Evolutionary conservation across 352 stramenopile genomes (phyloP).

Genomic region (Elongisporangium anandrum): DNA sequence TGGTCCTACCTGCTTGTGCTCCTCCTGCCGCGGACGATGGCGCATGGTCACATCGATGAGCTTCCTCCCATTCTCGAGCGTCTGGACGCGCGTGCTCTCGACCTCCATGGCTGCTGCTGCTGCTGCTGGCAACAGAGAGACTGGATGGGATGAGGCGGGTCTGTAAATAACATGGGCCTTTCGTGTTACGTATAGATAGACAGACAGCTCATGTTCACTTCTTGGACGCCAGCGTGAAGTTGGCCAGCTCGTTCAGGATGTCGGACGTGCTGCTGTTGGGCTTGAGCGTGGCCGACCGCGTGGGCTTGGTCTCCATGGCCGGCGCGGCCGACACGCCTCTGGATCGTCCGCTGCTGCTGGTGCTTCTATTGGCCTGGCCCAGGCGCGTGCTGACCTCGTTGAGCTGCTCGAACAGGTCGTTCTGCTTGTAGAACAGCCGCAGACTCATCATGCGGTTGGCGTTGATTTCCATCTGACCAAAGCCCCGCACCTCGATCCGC

Average conservation of each 20-base stretch:
- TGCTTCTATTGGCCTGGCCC: slow-evolving; percentile 5
- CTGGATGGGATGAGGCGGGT: background rate
- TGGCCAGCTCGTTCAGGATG: slow-evolving; percentile 40
- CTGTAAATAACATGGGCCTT: background rate
- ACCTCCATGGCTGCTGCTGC: slow-evolving; percentile 34
- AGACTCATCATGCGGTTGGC: slow-evolving; percentile 40
- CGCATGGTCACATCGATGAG: slow-evolving; percentile 54
- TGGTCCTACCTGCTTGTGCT: slow-evolving; percentile 11
- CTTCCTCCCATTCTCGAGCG: slow-evolving; percentile 38
- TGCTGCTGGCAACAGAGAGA: slow-evolving; percentile 12
- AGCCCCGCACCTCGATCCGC: slow-evolving; percentile 60
- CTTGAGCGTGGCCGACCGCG: slow-evolving; percentile 9
- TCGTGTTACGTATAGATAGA: background rate
- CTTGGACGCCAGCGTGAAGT: slow-evolving; percentile 36
- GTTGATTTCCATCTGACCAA: slow-evolving; percentile 67
- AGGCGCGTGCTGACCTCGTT: slow-evolving; percentile 21
- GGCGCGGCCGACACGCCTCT: background rate
- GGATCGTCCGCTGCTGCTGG: slow-evolving; percentile 3
- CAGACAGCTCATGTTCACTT: slow-evolving; percentile 2
- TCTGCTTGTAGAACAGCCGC: slow-evolving; percentile 65
- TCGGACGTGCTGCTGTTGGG: slow-evolving; percentile 20
- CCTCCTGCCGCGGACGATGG: slow-evolving; percentile 3
- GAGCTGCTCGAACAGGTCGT: slow-evolving; percentile 49
- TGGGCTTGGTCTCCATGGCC: slow-evolving; percentile 3
- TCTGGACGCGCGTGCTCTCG: slow-evolving; percentile 37